phyloP scores from a whole-genome alignment of 2,329 filamentous ascomycete species.

The Camillea tinctor region DNA sequence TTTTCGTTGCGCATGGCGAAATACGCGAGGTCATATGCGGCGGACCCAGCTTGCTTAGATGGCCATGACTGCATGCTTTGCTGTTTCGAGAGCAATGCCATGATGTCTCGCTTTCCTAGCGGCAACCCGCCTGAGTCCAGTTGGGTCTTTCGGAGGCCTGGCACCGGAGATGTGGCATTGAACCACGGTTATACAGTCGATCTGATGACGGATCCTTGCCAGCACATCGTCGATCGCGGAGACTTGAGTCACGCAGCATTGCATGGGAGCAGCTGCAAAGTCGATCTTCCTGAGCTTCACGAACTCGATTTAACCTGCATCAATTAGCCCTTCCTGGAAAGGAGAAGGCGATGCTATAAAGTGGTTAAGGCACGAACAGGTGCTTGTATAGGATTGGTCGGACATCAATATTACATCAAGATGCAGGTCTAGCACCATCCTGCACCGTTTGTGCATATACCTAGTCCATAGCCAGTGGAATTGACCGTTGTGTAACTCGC shows the following conservation, averaged over 20 bases:
- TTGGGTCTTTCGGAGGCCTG: neutral
- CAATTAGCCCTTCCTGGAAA: neutral
- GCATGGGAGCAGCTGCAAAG: neutral
- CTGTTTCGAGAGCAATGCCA: neutral
- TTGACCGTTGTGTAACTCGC: neutral
- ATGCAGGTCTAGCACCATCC: neutral
- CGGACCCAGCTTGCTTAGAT: neutral
- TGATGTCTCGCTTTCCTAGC: neutral
- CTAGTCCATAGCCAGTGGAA: neutral
- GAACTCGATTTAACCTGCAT: neutral
- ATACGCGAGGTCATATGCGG: neutral
- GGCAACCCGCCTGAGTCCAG: neutral
- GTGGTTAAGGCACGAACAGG: neutral
- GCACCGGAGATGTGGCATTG: neutral
- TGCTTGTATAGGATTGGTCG: constrained; percentile 1
- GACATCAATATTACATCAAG: neutral
- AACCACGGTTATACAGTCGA: neutral
- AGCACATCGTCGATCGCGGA: neutral
- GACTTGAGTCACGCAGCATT: neutral
- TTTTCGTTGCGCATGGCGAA: neutral
- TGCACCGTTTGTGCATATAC: neutral
- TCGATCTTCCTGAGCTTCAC: neutral
- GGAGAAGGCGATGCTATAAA: neutral
- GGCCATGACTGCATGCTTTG: neutral
- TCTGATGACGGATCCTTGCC: neutral